These are phyloP conservation scores for Prunus kanzakura DNA, from an alignment of 306 rosid genomes.

Conservation along the genomic window DNA sequence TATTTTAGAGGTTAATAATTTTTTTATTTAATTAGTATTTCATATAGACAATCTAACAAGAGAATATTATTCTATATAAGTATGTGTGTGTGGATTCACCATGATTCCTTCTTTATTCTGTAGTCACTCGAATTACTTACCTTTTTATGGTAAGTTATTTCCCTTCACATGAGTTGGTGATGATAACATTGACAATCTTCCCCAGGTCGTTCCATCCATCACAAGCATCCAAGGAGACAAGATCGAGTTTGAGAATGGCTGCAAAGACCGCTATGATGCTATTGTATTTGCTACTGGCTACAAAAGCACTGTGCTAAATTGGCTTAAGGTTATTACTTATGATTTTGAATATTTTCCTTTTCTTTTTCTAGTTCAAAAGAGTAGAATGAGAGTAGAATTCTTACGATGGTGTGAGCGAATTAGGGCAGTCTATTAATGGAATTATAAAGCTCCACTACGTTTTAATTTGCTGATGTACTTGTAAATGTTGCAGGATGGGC, in stretches of 20 bases:
- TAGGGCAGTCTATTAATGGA: too few species aligned
- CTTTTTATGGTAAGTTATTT: too few species aligned
- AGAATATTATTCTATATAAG: too few species aligned
- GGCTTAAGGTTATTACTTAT: constrained; percentile 52
- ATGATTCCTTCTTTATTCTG: too few species aligned
- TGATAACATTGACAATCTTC: neutral
- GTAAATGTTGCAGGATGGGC: constrained; percentile 35
- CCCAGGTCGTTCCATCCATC: constrained; percentile 47
- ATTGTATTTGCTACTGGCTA: constrained; percentile 75
- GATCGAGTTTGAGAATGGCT: constrained; percentile 42
- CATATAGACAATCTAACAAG: neutral
- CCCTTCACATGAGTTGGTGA: neutral
- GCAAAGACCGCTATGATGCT: constrained; percentile 29
- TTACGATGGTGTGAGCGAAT: too few species aligned
- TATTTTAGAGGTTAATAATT: too few species aligned
- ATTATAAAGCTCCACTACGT: too few species aligned
- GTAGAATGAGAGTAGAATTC: too few species aligned
- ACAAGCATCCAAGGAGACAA: constrained; percentile 23
- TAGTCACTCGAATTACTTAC: too few species aligned
- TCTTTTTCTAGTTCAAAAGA: too few species aligned
- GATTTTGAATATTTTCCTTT: too few species aligned
- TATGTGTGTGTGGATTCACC: too few species aligned
- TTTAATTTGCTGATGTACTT: neutral
- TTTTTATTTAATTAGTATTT: neutral
- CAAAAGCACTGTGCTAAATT: constrained; percentile 44